These are phyloP conservation scores for Cercospora zeina DNA, from an alignment of 2,329 filamentous ascomycete genomes.

Conservation along the genomic window DNA sequence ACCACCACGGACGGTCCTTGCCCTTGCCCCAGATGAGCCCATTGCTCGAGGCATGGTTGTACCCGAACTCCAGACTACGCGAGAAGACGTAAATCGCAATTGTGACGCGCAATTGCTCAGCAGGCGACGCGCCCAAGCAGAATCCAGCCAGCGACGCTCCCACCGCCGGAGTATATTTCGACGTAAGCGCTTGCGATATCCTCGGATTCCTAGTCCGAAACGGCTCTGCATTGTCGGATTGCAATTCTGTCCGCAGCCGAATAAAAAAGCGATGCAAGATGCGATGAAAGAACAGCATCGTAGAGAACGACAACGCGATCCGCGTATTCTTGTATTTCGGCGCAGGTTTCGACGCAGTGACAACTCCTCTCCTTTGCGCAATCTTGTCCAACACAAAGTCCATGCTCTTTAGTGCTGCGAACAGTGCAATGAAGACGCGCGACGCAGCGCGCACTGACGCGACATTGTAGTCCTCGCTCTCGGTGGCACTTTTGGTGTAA, in stretches of 20 bases:
- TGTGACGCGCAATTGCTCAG: conserved; percentile 70
- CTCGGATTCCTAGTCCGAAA: conserved; percentile 82
- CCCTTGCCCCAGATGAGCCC: conserved; percentile 51
- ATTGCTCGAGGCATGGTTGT: conserved; percentile 77
- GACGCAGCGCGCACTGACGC: conserved; percentile 50
- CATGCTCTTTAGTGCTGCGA: conserved; percentile 50
- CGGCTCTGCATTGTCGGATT: conserved; percentile 71
- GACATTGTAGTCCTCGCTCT: conserved; percentile 48
- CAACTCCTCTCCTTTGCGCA: conserved; percentile 35
- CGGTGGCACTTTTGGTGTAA: conserved; percentile 41
- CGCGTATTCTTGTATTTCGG: conserved; percentile 61
- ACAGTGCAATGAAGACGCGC: conserved; percentile 48
- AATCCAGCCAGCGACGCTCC: conserved; percentile 85
- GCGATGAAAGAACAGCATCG: conserved; percentile 84
- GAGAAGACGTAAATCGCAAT: conserved; percentile 80
- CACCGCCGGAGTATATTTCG: conserved; percentile 80
- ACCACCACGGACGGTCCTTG: conserved; percentile 65
- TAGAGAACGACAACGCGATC: conserved; percentile 77
- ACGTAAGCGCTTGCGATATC: conserved; percentile 73
- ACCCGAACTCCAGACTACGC: conserved; percentile 79
- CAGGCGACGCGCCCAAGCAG: conserved; percentile 73
- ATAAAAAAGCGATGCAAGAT: conserved; percentile 87
- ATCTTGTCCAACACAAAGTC: conserved; percentile 46
- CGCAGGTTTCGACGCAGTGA: conserved; percentile 14
- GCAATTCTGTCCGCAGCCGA: conserved; percentile 73